Evolutionary conservation across 2,329 filamentous ascomycete genomes (phyloP), one percentile per base, ranked within the genome.

Genomic region (Westerdykella sp.): DNA sequence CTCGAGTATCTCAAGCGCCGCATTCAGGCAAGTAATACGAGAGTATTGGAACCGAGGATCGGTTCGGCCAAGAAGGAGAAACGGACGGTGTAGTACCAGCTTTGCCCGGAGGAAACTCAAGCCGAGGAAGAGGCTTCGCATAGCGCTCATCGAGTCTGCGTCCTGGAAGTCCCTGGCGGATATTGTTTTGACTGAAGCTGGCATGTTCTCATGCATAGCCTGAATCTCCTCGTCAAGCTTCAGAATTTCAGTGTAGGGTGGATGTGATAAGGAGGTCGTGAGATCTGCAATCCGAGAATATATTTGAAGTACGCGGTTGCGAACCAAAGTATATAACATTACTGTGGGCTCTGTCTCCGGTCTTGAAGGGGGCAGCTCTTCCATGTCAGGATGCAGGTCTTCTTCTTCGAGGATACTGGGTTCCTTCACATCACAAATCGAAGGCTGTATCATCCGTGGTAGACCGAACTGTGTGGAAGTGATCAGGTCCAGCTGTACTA

Each of bases 21-120:
- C 69, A 41, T 73, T 69, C 3, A 75, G 53, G 48, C 73, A 75
- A 0, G 64, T 60, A 35, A 56, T 55, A 5, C 71, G 62, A 0
- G 73, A 75, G 44, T 68, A 66, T 18, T 55, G 51, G 42, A 67
- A 73, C 6, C 57, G 59, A 1, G 47, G 12, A 41, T 72, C 62
- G 1, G 55, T 60, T 15, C 65, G 62, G 0, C 64, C 68, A 2
- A 57, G 47, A 10, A 62, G 48, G 21, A 69, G 45, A 38, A 64
- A 69, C 12, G 59, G 61, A 6, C 66, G 54, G 46, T 70, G 68
- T 7, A 71, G 49, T 44, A 65, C 56, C 14, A 68, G 48, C 23
- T 62, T 49, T 2, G 57, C 54, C 43, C 65, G 65, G 16, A 63
- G 46, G 31, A 63, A 66, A 1, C 60, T 51, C 12, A 66, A 39